Evolutionary conservation across 2,329 filamentous ascomycete genomes (phyloP), one percentile per base, ranked within the genome.

Genomic region (Trichoderma polysporum): DNA sequence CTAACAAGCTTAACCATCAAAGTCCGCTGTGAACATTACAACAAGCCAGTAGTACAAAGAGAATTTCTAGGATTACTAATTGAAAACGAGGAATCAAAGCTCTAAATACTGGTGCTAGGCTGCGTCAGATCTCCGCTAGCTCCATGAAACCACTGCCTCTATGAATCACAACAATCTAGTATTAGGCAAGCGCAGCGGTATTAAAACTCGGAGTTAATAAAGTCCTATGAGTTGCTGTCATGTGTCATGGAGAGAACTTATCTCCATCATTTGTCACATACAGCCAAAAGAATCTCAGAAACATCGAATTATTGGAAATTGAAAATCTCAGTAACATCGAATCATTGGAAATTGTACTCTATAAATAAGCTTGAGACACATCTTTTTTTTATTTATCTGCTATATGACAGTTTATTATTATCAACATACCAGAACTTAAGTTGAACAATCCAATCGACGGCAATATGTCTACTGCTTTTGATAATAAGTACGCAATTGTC

Each of bases 401-500:
- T 12, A 45, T 45, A 4, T 19, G n/a, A 45, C 0, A 6, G 3
- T 45, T 4, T 19, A 41, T 12, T n/a, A 3, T 19, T 17, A 4
- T 15, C 17, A 12, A 4, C 17, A 19, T 41, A n/a, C 9, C 1
- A 41, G 10, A 7, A 6, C 17, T 29, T 7, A 9, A 29, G n/a
- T 5, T 41, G 2, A 29, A n/a, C 5, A 3, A 1, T 9, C n/a
- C 10, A n/a, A 13, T 12, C 12, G 7, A 17, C 13, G 22, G 25
- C 15, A 57, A 29, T 4, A 57, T 57, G 54, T 13, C 54, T n/a
- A 35, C 10, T 33, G 7, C 25, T 19, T 57, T 57, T 25, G 31
- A 41, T 13, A 57, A 61, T 17, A 69, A 69, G 31, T 54, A 60
- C 12, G 68, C 60, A 6, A 69, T 69, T 35, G 65, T 67, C 19